phyloP scores from a whole-genome alignment of 2,329 filamentous ascomycete genomes.

The Chaetomium sp. region DNA sequence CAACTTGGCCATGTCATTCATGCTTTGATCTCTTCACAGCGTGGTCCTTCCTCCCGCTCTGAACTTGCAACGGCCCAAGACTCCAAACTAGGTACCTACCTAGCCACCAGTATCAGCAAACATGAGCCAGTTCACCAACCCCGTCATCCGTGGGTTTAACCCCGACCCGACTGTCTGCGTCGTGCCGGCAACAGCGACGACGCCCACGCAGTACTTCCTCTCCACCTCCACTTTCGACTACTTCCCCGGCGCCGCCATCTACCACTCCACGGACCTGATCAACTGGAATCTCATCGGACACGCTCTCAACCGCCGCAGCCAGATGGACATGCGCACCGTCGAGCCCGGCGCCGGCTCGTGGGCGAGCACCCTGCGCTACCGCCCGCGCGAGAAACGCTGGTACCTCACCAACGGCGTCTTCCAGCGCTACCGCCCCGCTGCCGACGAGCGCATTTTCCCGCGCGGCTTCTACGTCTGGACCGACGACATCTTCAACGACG shows the following conservation, averaged over 20 bases:
- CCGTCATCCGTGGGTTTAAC: conserved; percentile 9
- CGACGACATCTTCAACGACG: conserved; percentile 9
- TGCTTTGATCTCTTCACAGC: too few relatives aligned
- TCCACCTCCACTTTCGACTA: conserved; percentile 2
- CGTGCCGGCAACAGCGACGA: background rate
- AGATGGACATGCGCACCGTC: conserved; percentile 9
- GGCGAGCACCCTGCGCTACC: conserved; percentile 9
- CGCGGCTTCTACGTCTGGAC: conserved; percentile 10
- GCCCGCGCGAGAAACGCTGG: conserved; percentile 1
- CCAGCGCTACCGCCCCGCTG: background rate
- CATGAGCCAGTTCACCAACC: conserved; percentile 8
- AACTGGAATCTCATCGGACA: conserved; percentile 10
- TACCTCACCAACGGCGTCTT: conserved; percentile 9
- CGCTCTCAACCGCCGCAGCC: conserved; percentile 9
- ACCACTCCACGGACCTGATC: conserved; percentile 10
- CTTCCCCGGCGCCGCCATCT: conserved; percentile 10
- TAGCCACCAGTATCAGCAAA: too few relatives aligned
- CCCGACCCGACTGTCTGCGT: conserved; percentile 9
- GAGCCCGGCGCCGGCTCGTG: conserved; percentile 6
- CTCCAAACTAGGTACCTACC: too few relatives aligned
- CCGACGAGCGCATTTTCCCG: conserved; percentile 12
- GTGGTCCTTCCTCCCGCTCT: too few relatives aligned
- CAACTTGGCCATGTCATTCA: too few relatives aligned
- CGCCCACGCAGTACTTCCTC: conserved; percentile 2
- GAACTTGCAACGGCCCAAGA: too few relatives aligned